Evolutionary conservation across 2,329 filamentous ascomycete species (phyloP), one percentile per base, ranked within the genome.

Genomic region (Cladosporium oxysporum): DNA sequence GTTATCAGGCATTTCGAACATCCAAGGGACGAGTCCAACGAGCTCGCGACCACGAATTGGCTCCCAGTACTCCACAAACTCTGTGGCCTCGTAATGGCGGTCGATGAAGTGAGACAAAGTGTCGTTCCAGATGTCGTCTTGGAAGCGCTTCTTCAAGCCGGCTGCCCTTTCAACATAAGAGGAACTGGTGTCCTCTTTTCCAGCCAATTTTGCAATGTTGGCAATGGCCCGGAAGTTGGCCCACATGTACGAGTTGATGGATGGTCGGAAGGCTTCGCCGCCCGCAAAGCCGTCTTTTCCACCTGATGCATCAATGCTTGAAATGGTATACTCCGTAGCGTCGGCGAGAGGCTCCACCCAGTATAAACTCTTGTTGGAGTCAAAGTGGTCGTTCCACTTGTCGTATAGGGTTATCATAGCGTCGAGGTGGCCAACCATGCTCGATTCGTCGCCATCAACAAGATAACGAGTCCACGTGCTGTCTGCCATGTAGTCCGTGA

Each of bases 291-390:
- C 80, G 58, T 82, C 80, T 21, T 67, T 35, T 4, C 78, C 79
- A n/a, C 75, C 73, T 0, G 74, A 77, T 0, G 80, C 78, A 65
- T 82, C 80, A 63, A 81, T 81, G 50, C 76, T 79, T 0, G 78
- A 76, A 55, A 82, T 81, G 1, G 79, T 82, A 66, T 82, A 82
- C 66, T 82, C 80, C 0, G 80, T 82, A 0, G 80, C 80, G 69
- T 82, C 80, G 0, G 76, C 75, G 1, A 82, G 65, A 0, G 80
- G 80, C 60, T 81, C 79, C 6, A 81, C 76, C 69, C 75, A 81
- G 68, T 81, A 82, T 6, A 82, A 69, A 0, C 74, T 75, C 65
- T 81, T 81, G n/a, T 71, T 71, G 0, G 71, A 68, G 61, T 82
- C 79, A 33, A 76, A 78, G 2, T 76, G 75, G 59, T 81, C 80